Base-by-base conservation (phyloP, 108 stramenopile species). In the Fistulifera solaris region DNA sequence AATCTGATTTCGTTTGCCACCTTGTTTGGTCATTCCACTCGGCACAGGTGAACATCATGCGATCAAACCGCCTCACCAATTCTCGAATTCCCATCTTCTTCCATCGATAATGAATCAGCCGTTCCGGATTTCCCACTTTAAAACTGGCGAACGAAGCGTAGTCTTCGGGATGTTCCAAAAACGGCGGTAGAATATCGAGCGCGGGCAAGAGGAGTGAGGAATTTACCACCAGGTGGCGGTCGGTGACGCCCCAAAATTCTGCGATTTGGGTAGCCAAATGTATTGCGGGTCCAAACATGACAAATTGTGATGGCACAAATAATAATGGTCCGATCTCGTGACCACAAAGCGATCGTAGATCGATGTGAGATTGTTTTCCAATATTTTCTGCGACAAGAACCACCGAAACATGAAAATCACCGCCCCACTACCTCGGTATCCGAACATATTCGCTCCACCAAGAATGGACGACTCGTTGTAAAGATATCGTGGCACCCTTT, bases 291-390 rank as follows among this genome's bases (percentile, higher is more conserved):
- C 61, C 12, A 73, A 39, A 39, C 8, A 12, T 6, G 22, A 18
- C 13, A 17, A 24, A 21, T 62, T 39, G 38, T 66, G 65, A 17
- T 16, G 0, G 45, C 73, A 75, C 10, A 31, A 43, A 42, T 75
- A 75, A 63, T 46, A 75, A 48, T 75, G 68, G 52, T 75, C 73
- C 11, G 65, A n/a, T n/a, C 73, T 25, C 15, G 73, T 75, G 14
- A 75, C 21, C 4, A 75, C 65, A 48, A 75, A 75, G 13, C 56
- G 52, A 45, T 66, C 60, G 47, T 75, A 75, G 15, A 19, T 27
- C 3, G 51, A 17, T 12, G 42, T 27, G 14, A 61, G 38, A 17
- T 16, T 13, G 27, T 27, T 5, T 0, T 65, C 44, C 8, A 40
- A 7, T 3, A 74, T 25, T 0, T 26, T 14, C 27, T 54, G 28